These are phyloP conservation scores for Grigorovia transvaalensis DNA, from an alignment of 805 yeast genomes.

Conservation along the genomic window DNA sequence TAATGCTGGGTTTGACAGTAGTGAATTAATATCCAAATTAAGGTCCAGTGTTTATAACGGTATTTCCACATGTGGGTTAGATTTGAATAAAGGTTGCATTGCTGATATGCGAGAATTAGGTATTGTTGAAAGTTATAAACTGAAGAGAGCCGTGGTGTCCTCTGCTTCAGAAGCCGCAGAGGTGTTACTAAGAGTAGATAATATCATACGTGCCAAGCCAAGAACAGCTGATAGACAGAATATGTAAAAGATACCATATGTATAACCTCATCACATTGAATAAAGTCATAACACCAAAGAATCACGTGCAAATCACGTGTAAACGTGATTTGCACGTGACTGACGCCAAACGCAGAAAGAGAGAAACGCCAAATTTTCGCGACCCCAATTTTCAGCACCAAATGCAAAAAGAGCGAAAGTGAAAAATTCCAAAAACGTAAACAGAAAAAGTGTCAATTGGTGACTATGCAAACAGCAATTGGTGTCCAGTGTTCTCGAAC, in stretches of 20 bases:
- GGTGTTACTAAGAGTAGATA: conserved; percentile 88
- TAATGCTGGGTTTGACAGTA: conserved; percentile 93
- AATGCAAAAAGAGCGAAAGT: not conserved
- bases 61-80: conserved; percentile 82
- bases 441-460: not conserved
- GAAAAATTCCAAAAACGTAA: not conserved
- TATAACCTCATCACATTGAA: not conserved
- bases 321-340: too few species aligned
- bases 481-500: not conserved
- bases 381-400: not conserved
- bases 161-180: conserved; percentile 98
- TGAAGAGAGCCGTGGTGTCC: conserved; percentile 86
- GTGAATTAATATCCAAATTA: conserved; percentile 81
- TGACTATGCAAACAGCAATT: not conserved
- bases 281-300: not conserved
- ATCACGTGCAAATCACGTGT: not conserved
- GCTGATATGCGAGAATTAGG: conserved; percentile 95
- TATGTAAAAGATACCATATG: conserved; percentile 15
- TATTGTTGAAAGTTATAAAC: conserved; percentile 82
- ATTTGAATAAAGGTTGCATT: conserved; percentile 69
- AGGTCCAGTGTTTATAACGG: conserved; percentile 84
- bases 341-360: not conserved
- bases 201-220: conserved; percentile 93
- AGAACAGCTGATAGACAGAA: conserved; percentile 83
- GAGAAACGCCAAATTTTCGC: not conserved